Conservation (phyloP, 805 yeast species). For the Wickerhamomyces chambardii region DNA sequence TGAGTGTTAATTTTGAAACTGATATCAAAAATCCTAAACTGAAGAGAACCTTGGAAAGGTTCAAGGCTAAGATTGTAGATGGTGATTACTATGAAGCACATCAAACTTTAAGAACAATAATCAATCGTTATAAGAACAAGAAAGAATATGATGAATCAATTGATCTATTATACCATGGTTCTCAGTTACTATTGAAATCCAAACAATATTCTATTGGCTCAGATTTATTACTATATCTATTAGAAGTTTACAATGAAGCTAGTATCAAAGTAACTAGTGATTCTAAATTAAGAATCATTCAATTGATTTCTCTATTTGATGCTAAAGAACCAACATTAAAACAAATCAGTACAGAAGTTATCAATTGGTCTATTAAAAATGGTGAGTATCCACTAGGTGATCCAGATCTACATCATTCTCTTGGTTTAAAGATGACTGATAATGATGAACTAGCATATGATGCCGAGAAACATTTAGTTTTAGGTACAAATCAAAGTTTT, state of each 20-base stretch:
- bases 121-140: constrained; percentile 70
- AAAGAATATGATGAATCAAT: constrained; percentile 64
- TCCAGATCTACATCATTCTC: constrained; percentile 59
- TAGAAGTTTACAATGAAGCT: constrained; percentile 58
- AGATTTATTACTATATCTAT: constrained; percentile 62
- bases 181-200: constrained; percentile 57
- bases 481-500: constrained; percentile 49
- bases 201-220: constrained; percentile 74
- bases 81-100: constrained; percentile 93
- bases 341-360: constrained; percentile 56
- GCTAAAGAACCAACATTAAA: constrained; percentile 52
- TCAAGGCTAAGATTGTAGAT: constrained; percentile 55
- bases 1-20: constrained; percentile 3
- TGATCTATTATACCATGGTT: constrained; percentile 64
- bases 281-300: constrained; percentile 37
- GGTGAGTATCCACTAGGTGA: constrained; percentile 59
- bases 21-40: constrained; percentile 28
- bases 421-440: constrained; percentile 58
- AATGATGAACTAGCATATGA: constrained; percentile 40
- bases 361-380: constrained; percentile 53
- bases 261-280: constrained; percentile 30
- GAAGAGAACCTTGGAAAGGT: constrained; percentile 52
- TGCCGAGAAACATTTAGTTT: constrained; percentile 65
- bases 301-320: constrained; percentile 32
- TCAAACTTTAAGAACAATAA: constrained; percentile 86